Percentiles rank a stretch among this genome's conserved stretches.
Conservation (phyloP, 164 flowering plant species). For the Stephania japonica region DNA sequence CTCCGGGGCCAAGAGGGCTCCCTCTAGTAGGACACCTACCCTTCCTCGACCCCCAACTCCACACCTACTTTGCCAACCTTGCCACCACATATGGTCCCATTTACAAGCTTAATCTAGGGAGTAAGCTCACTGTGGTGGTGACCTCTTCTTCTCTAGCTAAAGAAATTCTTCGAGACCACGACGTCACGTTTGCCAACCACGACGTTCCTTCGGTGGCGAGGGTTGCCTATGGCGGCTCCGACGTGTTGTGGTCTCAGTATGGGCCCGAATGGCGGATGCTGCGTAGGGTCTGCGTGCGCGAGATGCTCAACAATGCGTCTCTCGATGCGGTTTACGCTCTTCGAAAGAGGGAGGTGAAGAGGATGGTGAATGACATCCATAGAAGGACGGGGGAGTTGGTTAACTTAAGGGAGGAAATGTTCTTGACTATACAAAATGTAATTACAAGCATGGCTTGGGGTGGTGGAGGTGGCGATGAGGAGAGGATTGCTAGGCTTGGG, state of each 20-base stretch:
- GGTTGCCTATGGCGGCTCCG: slow-evolving; percentile 18
- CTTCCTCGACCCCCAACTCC: slow-evolving; percentile 20
- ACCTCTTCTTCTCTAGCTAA: slow-evolving; percentile 19
- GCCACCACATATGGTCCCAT: slow-evolving; percentile 26
- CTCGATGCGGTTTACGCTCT: slow-evolving; percentile 18
- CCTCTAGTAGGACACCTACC: slow-evolving; percentile 23
- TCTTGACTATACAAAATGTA: slow-evolving; percentile 11
- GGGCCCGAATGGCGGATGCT: slow-evolving; percentile 28
- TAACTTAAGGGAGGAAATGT: slow-evolving; percentile 6
- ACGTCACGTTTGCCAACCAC: slow-evolving; percentile 27
- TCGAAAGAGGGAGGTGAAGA: slow-evolving; percentile 13
- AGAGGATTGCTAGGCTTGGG: not conserved
- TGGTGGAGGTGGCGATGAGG: slow-evolving; percentile 5
- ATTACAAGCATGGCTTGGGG: slow-evolving; percentile 26
- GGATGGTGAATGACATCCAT: slow-evolving; percentile 7
- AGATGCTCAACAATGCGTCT: slow-evolving; percentile 19
- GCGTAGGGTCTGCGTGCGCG: slow-evolving; percentile 22
- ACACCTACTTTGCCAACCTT: slow-evolving; percentile 14
- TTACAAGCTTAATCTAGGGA: slow-evolving; percentile 20
- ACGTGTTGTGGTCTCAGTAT: slow-evolving; percentile 17
- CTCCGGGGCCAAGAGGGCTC: not conserved
- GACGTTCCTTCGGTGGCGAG: slow-evolving; percentile 7
- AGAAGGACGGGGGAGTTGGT: not conserved
- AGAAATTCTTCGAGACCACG: slow-evolving; percentile 24
- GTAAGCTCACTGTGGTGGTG: slow-evolving; percentile 21